A percentile compares a stretch with the other conserved stretches of the same genome.
Conservation (phyloP, 208 protist genomes). For the Trypanosoma lewisi region DNA sequence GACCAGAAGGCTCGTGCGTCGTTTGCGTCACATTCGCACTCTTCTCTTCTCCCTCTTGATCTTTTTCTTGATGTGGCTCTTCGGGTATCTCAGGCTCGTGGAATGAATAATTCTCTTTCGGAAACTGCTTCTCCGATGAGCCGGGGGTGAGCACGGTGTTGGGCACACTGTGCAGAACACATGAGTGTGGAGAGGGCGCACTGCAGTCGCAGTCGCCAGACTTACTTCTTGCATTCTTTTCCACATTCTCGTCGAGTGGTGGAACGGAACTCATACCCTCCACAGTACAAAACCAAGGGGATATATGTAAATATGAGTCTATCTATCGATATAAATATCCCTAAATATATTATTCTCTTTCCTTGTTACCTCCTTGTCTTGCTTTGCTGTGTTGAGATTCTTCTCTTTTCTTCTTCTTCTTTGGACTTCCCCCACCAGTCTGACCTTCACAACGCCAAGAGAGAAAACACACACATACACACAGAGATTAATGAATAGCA, state of each 20-base stretch:
- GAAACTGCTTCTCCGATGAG: neutral
- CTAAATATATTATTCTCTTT: too few relatives aligned
- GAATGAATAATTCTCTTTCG: neutral
- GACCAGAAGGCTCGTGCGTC: too few relatives aligned
- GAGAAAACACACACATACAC: too few relatives aligned
- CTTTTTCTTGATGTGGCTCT: neutral
- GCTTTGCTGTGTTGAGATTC: too few relatives aligned
- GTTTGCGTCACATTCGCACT: neutral
- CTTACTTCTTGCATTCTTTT: neutral
- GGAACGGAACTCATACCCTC: neutral
- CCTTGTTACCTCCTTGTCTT: too few relatives aligned
- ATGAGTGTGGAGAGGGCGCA: neutral
- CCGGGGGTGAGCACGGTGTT: neutral
- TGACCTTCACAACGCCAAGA: neutral
- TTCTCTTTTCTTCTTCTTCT: neutral
- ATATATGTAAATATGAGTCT: too few relatives aligned
- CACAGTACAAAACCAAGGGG: too few relatives aligned
- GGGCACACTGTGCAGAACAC: neutral
- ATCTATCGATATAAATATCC: too few relatives aligned
- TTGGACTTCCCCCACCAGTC: neutral
- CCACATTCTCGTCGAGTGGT: neutral
- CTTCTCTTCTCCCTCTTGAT: neutral
- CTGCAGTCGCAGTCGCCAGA: neutral
- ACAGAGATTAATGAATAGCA: too few relatives aligned
- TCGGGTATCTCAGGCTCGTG: neutral